These are phyloP conservation scores for Incumbomyces lentus DNA, from an alignment of 2,329 filamentous ascomycete species.

Conservation along the genomic window DNA sequence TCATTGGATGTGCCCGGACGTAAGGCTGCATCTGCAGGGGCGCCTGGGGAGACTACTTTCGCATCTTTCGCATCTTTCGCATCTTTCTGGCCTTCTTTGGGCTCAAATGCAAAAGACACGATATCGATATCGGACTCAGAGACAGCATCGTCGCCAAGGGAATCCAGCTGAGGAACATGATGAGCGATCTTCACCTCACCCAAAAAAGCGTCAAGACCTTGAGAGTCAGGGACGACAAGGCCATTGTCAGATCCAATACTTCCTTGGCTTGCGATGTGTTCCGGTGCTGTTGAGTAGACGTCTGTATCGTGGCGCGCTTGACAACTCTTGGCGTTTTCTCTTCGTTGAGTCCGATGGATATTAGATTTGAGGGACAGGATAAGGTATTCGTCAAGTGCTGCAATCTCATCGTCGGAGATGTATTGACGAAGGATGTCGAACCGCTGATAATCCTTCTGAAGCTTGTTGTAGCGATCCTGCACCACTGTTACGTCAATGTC, in stretches of 20 bases:
- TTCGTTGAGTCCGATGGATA: not conserved
- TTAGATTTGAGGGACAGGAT: slow-evolving; percentile 1
- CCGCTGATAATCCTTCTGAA: not conserved
- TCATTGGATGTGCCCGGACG: slow-evolving; percentile 1
- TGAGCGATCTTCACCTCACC: not conserved
- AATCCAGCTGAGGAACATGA: not conserved
- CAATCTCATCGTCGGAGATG: slow-evolving; percentile 1
- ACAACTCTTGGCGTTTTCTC: not conserved
- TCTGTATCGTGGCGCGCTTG: not conserved
- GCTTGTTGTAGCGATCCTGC: not conserved
- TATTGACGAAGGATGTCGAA: not conserved
- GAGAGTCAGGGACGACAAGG: slow-evolving; percentile 1
- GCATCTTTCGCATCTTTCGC: not conserved
- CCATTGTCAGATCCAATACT: not conserved
- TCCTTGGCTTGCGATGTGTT: not conserved
- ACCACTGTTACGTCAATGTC: not conserved
- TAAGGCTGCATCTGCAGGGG: not conserved
- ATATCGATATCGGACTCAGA: not conserved
- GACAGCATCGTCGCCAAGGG: not conserved
- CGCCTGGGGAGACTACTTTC: not conserved
- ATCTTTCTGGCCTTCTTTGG: not conserved
- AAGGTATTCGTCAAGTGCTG: not conserved
- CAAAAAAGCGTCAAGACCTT: not conserved
- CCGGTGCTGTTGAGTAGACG: not conserved
- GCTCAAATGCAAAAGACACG: not conserved